phyloP scores from a whole-genome alignment of 441 rosid species.

The Syzygium malaccense region DNA sequence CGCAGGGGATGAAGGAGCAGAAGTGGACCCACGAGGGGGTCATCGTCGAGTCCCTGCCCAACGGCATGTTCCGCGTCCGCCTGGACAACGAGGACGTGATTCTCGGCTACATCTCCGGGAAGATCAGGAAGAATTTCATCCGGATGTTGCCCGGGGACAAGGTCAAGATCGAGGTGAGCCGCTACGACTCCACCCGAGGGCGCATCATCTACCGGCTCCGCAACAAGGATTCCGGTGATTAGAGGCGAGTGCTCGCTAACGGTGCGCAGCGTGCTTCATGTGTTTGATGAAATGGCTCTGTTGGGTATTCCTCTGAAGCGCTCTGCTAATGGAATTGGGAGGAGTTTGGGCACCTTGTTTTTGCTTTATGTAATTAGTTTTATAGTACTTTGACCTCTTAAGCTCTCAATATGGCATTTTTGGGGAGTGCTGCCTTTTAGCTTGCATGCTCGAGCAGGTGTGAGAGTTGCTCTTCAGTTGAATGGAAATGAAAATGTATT shows the following conservation, averaged over 20 bases:
- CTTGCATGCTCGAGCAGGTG: not conserved
- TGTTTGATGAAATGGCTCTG: not conserved
- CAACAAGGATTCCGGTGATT: conserved; percentile 8
- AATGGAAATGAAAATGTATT: not conserved
- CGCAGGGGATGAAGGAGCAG: conserved; percentile 16
- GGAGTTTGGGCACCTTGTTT: not conserved
- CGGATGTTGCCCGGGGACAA: conserved; percentile 82
- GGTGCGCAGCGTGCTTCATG: not conserved
- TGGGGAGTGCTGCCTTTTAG: not conserved
- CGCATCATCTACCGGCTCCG: conserved; percentile 62
- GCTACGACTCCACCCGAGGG: conserved; percentile 73
- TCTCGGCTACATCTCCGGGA: conserved; percentile 81
- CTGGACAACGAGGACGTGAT: conserved; percentile 64
- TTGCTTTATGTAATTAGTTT: not conserved
- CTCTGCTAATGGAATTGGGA: not conserved
- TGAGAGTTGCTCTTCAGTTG: not conserved
- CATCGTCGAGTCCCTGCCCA: conserved; percentile 73
- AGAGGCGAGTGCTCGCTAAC: not conserved
- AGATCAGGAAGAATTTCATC: conserved; percentile 72
- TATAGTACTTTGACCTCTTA: not conserved
- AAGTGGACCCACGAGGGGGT: conserved; percentile 46
- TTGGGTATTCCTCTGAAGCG: not conserved
- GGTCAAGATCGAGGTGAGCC: conserved; percentile 76
- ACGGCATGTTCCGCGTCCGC: conserved; percentile 81
- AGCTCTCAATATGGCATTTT: not conserved